Evolutionary conservation across 2,329 filamentous ascomycete species (phyloP).

Genomic region (Microcyclosporella mali): DNA sequence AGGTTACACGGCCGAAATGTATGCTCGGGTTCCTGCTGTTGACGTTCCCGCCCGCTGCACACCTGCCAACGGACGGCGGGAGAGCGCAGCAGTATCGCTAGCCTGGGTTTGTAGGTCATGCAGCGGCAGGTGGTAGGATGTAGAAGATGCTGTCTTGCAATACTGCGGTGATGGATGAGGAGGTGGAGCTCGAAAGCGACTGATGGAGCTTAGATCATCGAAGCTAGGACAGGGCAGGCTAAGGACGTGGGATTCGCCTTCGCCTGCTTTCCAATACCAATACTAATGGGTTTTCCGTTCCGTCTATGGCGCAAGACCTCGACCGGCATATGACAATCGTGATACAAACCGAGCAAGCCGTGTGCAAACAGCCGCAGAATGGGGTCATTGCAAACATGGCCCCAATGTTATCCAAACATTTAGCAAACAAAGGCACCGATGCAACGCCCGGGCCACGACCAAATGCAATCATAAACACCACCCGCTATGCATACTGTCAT

Average conservation of each 20-base stretch:
- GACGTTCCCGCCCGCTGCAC: conserved; percentile 17
- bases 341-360: not conserved
- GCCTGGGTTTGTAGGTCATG: conserved; percentile 1
- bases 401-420: conserved; percentile 7
- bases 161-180: conserved; percentile 1
- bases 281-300: not conserved
- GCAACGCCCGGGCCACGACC: conserved; percentile 10
- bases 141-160: not conserved
- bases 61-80: conserved; percentile 7
- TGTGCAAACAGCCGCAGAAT: conserved; percentile 1
- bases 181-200: conserved; percentile 1
- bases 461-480: conserved; percentile 12
- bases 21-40: conserved; percentile 22
- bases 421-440: conserved; percentile 11
- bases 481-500: conserved; percentile 19
- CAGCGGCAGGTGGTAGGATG: not conserved
- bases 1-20: conserved; percentile 6
- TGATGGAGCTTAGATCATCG: no score
- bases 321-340: not conserved
- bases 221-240: no score
- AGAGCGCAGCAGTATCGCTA: conserved; percentile 2
- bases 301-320: not conserved
- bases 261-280: no score
- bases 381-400: conserved; percentile 2
- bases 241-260: conserved; percentile 1